Evolutionary conservation across 306 rosid genomes (phyloP).

Genomic region (Fragaria nilgerrensis): DNA sequence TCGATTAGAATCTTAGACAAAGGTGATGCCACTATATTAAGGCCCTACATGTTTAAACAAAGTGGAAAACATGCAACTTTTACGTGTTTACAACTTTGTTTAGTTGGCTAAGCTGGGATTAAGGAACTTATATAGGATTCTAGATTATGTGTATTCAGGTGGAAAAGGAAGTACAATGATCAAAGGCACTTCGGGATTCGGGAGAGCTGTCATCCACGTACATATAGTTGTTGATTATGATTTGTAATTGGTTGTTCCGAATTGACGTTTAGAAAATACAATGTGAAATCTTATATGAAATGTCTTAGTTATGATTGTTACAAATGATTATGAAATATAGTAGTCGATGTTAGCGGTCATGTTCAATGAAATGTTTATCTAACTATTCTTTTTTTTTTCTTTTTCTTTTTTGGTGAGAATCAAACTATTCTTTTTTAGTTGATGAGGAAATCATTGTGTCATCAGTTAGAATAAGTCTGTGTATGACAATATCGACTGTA

Average conservation of each 20-base stretch:
- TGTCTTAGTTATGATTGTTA: not conserved
- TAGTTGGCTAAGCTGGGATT: not conserved
- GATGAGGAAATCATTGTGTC: not conserved
- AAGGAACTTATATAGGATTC: not conserved
- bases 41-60: constrained; percentile 29
- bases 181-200: not conserved
- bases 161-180: not conserved
- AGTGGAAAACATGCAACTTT: not conserved
- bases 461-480: not conserved
- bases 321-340: not conserved
- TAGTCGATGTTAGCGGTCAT: not conserved
- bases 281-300: not conserved
- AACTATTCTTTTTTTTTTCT: not conserved
- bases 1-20: not conserved
- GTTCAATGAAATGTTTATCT: not conserved
- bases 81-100: not conserved
- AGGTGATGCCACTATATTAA: not conserved
- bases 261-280: not conserved
- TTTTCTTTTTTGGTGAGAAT: no score
- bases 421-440: not conserved
- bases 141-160: not conserved
- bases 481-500: no score
- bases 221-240: not conserved
- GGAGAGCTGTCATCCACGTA: constrained; percentile 9
- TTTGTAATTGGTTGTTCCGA: not conserved